These are phyloP conservation scores for Candida taoyuanica DNA, from an alignment of 805 yeast species.

Conservation along the genomic window DNA sequence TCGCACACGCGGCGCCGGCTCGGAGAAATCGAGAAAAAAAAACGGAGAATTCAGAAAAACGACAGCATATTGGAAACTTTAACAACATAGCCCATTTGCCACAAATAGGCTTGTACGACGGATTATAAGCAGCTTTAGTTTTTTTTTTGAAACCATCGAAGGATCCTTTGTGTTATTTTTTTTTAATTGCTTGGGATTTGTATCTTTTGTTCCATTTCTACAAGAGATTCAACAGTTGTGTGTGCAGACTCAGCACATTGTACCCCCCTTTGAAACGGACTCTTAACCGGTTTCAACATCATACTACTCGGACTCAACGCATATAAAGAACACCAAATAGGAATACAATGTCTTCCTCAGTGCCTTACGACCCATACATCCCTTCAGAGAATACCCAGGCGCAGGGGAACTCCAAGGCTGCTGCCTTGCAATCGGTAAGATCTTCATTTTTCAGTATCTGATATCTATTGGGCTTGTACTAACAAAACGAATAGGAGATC, in stretches of 20 bases:
- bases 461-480: conserved; percentile 2
- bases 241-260: not conserved
- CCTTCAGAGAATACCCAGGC: conserved; percentile 44
- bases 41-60: not conserved
- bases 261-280: not conserved
- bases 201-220: no score
- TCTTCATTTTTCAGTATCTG: not conserved
- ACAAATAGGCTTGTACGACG: no score
- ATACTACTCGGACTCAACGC: conserved; percentile 4
- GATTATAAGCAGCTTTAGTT: no score
- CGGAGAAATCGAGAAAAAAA: conserved; percentile 7
- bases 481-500: conserved; percentile 55
- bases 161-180: no score
- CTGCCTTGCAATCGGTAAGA: conserved; percentile 79
- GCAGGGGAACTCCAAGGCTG: conserved; percentile 38
- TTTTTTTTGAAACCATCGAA: no score
- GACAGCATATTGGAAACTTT: no score
- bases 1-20: not conserved
- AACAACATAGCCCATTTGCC: conserved; percentile 13
- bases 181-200: no score
- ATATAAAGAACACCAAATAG: no score
- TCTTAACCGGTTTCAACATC: no score
- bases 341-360: conserved; percentile 68
- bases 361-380: conserved; percentile 82
- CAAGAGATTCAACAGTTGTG: no score